These are phyloP conservation scores for Pleodorina starrii DNA, from an alignment of 139 green algal genomes.

Conservation along the genomic window DNA sequence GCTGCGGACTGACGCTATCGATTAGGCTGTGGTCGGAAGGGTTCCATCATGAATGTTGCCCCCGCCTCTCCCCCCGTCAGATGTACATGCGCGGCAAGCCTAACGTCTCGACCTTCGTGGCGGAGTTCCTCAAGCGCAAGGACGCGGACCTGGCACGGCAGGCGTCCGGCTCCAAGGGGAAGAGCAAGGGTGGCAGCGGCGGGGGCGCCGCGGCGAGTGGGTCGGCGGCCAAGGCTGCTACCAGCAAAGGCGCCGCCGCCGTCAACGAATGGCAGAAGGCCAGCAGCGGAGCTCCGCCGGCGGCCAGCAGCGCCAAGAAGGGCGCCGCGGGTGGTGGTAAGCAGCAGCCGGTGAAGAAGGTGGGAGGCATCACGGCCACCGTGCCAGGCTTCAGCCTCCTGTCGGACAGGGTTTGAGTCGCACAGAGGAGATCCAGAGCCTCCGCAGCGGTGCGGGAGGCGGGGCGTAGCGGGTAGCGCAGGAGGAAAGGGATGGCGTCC, in stretches of 20 bases:
- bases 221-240: neutral
- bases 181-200: conserved; percentile 47
- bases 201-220: neutral
- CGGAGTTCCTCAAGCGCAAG: conserved; percentile 88
- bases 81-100: conserved; percentile 75
- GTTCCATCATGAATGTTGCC: too few species aligned
- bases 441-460: too few species aligned
- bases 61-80: neutral
- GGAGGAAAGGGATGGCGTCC: too few species aligned
- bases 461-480: too few species aligned
- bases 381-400: conserved; percentile 46
- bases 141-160: conserved; percentile 63
- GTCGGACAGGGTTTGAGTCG: conserved; percentile 24
- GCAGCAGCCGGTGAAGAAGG: conserved; percentile 38
- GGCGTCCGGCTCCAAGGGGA: conserved; percentile 51
- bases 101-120: conserved; percentile 79
- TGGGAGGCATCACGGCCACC: conserved; percentile 34
- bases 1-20: too few species aligned
- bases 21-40: too few species aligned
- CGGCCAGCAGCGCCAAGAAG: neutral
- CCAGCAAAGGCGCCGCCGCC: neutral
- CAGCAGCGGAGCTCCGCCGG: neutral
- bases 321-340: neutral
- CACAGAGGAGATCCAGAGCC: neutral
- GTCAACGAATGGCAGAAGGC: conserved; percentile 38